phyloP scores from a whole-genome alignment of 2,329 filamentous ascomycete genomes.

The Phialemoniopsis sp. region DNA sequence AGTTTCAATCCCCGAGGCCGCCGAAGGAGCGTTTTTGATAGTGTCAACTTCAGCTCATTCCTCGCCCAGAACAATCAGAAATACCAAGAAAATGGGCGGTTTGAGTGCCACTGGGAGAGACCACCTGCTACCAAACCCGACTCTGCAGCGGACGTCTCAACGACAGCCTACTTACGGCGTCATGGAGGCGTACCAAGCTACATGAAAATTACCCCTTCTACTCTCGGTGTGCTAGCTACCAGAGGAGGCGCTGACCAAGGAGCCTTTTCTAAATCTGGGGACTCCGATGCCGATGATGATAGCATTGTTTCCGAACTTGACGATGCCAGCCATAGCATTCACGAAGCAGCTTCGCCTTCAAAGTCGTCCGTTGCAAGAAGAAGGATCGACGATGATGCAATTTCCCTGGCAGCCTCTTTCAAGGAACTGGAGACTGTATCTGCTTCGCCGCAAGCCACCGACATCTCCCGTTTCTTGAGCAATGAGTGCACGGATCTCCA shows the following conservation, averaged over 20 bases:
- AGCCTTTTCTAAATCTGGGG: constrained; percentile 2
- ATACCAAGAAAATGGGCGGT: constrained; percentile 53
- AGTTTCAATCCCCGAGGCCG: constrained; percentile 18
- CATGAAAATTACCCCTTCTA: constrained; percentile 14
- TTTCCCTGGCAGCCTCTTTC: constrained; percentile 47
- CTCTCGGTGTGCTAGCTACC: constrained; percentile 18
- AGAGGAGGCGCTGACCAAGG: too few relatives aligned
- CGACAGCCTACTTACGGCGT: constrained; percentile 42
- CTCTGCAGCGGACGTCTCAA: constrained; percentile 27
- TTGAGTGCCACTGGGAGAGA: constrained; percentile 36
- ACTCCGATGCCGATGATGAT: constrained; percentile 42
- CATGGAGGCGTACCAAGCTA: constrained; percentile 36
- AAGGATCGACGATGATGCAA: constrained; percentile 46
- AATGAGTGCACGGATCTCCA: constrained; percentile 44
- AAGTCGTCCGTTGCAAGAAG: constrained; percentile 41
- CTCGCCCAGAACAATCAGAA: constrained; percentile 53
- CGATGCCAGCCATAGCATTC: constrained; percentile 45
- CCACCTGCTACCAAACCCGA: constrained; percentile 19
- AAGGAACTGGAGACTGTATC: constrained; percentile 43
- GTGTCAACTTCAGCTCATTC: constrained; percentile 47
- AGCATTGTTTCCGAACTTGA: constrained; percentile 54
- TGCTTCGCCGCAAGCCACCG: constrained; percentile 41
- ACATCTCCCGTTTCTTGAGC: constrained; percentile 43
- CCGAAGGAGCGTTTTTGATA: constrained; percentile 47
- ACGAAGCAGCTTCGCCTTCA: constrained; percentile 43